A percentile compares a stretch with the other conserved stretches of the same genome.
Conservation (phyloP, 116 monocot species). For the Cymodocea nodosa region DNA sequence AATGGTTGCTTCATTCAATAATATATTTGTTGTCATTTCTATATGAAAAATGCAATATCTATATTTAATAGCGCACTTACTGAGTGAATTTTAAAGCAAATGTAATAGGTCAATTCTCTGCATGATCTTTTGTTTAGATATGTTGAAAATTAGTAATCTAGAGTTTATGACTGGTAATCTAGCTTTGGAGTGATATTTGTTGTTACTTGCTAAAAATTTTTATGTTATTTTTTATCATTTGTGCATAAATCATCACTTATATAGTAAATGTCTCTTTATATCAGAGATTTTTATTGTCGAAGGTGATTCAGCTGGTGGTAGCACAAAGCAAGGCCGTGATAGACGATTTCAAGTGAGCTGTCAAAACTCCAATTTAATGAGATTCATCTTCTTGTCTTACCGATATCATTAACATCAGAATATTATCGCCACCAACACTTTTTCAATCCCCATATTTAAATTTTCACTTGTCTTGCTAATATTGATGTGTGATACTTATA, state of each 20-base stretch:
- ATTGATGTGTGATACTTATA: too few species aligned
- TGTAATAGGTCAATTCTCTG: background rate
- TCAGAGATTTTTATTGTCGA: slow-evolving; percentile 98
- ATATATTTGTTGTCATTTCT: background rate
- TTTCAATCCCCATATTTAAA: too few species aligned
- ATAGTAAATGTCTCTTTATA: slow-evolving; percentile 7
- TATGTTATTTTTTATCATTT: background rate
- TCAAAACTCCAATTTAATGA: too few species aligned
- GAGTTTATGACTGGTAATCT: background rate
- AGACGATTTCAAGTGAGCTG: slow-evolving; percentile 84
- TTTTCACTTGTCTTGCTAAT: too few species aligned
- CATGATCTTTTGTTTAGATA: background rate
- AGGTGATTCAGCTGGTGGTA: slow-evolving; percentile 98
- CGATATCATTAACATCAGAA: too few species aligned
- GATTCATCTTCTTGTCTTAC: background rate
- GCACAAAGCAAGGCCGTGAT: slow-evolving; percentile 98
- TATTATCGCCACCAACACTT: too few species aligned
- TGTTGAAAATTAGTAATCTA: background rate
- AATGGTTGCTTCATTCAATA: background rate
- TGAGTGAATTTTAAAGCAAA: too few species aligned
- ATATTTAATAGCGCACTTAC: background rate
- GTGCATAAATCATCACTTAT: background rate
- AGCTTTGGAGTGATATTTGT: background rate
- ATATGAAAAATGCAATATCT: background rate
- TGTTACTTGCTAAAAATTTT: background rate